phyloP scores from a whole-genome alignment of 768 basidiomycete genomes.

The Obba rivulosa region DNA sequence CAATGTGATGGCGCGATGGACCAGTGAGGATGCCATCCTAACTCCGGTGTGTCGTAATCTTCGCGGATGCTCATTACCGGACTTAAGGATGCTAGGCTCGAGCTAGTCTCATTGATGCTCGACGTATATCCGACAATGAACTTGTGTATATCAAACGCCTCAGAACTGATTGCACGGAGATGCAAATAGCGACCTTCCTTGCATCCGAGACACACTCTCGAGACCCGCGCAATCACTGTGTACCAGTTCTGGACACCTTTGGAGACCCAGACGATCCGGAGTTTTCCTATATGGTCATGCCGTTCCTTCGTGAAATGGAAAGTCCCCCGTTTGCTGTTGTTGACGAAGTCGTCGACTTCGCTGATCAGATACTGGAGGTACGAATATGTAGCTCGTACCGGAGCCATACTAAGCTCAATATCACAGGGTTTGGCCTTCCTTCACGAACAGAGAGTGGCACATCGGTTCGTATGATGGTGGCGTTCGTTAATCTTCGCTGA shows the following conservation, averaged over 20 bases:
- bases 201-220: not conserved
- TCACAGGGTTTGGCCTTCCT: constrained; percentile 17
- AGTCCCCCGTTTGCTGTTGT: constrained; percentile 12
- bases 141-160: constrained; percentile 12
- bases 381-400: not conserved
- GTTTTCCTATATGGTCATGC: constrained; percentile 16
- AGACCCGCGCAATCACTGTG: constrained; percentile 20
- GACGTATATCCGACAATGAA: not conserved
- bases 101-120: constrained; percentile 13
- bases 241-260: constrained; percentile 17
- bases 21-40: constrained; percentile 13
- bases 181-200: not conserved
- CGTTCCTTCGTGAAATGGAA: constrained; percentile 13
- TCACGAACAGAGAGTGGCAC: constrained; percentile 16
- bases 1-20: constrained; percentile 3
- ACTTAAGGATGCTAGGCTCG: not conserved
- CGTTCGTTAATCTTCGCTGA: not conserved
- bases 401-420: not conserved
- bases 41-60: not conserved
- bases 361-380: constrained; percentile 16
- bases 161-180: constrained; percentile 1
- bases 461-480: too few relatives aligned
- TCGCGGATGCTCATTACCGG: not conserved
- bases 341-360: constrained; percentile 16
- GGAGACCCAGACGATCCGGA: constrained; percentile 6